Evolutionary conservation across 2,329 filamentous ascomycete species (phyloP).

Genomic region (Neofusicoccum umdonicola): DNA sequence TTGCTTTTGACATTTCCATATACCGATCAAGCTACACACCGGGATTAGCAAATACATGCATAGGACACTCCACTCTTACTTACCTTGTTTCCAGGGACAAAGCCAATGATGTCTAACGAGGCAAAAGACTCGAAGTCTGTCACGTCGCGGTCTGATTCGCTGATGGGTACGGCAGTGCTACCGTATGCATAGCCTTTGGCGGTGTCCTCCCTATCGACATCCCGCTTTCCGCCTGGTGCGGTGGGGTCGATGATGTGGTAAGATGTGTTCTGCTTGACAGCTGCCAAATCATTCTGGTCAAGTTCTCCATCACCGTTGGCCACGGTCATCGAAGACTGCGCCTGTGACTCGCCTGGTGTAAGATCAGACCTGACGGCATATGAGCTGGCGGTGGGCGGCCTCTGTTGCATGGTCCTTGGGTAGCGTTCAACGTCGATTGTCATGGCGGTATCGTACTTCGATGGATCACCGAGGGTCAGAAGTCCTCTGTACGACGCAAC

Average conservation of each 20-base stretch:
- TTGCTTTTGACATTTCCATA: constrained; percentile 77
- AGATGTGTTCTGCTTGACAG: constrained; percentile 72
- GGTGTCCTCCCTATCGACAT: constrained; percentile 77
- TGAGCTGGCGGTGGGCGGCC: constrained; percentile 71
- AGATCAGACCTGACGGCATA: constrained; percentile 60
- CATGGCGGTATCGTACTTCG: constrained; percentile 71
- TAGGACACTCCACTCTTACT: constrained; percentile 19
- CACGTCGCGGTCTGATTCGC: constrained; percentile 79
- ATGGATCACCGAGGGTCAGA: constrained; percentile 74
- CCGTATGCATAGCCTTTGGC: constrained; percentile 96
- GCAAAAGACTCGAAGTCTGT: constrained; percentile 80
- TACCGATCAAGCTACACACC: constrained; percentile 70
- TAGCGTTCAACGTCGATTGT: constrained; percentile 87
- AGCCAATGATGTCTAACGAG: constrained; percentile 80
- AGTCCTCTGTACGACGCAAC: constrained; percentile 76
- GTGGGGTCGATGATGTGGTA: constrained; percentile 78
- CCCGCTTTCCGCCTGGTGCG: constrained; percentile 73
- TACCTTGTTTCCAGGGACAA: constrained; percentile 71
- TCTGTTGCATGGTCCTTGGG: constrained; percentile 77
- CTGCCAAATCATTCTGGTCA: constrained; percentile 53
- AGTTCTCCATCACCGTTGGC: constrained; percentile 29
- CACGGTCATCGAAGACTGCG: constrained; percentile 32
- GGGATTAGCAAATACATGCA: neutral
- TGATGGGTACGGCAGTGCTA: constrained; percentile 85
- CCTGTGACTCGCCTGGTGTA: constrained; percentile 49